Conservation (phyloP, 1,139 yeast genomes). For the Citeromyces hawaiiensis region DNA sequence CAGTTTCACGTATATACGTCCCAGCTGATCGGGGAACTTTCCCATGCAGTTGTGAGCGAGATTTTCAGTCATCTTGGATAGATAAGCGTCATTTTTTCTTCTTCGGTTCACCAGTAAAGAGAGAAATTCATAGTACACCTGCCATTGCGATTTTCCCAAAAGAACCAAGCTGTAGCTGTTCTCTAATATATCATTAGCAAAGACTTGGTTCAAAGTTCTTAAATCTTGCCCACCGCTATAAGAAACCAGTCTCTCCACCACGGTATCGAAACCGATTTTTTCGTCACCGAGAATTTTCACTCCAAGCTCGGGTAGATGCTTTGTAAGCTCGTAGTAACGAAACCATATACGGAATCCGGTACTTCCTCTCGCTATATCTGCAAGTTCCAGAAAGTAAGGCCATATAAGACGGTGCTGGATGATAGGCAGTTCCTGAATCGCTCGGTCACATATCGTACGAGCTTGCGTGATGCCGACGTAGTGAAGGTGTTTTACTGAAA, state of each 20-base stretch:
- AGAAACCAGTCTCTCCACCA: not conserved
- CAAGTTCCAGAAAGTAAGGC: conserved; percentile 43
- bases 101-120: not conserved
- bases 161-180: conserved; percentile 14
- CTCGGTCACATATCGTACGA: conserved; percentile 35
- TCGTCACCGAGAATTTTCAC: conserved; percentile 1
- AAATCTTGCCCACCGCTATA: conserved; percentile 15
- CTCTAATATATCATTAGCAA: conserved; percentile 18
- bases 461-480: conserved; percentile 25
- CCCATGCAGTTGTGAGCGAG: not conserved
- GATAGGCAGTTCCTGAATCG: conserved; percentile 35
- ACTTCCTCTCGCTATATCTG: conserved; percentile 25
- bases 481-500: conserved; percentile 21
- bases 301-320: conserved; percentile 1
- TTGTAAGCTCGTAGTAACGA: conserved; percentile 27
- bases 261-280: not conserved
- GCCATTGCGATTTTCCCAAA: not conserved
- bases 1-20: conserved; percentile 33
- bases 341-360: conserved; percentile 28
- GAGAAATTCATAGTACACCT: not conserved
- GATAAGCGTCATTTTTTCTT: not conserved
- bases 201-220: conserved; percentile 7
- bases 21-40: conserved; percentile 48
- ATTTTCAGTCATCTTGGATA: not conserved
- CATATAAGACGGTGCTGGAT: conserved; percentile 47